Percentiles rank a stretch among this genome's conserved stretches.
phyloP scores from a whole-genome alignment of 371 early-diverging fungal genomes.

The Rhizopus stolonifer region DNA sequence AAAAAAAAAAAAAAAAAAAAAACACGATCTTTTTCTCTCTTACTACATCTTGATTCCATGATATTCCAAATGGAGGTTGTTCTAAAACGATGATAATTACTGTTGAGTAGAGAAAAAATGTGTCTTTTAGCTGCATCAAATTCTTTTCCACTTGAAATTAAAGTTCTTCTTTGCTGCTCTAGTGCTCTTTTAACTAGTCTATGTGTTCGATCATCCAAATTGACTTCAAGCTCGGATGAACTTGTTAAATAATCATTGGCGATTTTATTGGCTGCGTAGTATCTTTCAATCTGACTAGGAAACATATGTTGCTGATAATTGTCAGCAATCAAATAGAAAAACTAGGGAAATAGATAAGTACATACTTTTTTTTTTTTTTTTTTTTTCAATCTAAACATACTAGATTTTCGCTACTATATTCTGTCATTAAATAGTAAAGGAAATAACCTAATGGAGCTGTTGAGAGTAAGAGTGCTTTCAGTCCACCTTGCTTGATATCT shows the following conservation, averaged over 20 bases:
- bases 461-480: constrained; percentile 36
- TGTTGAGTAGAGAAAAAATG: constrained; percentile 38
- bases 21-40: no score
- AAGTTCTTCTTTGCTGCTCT: constrained; percentile 29
- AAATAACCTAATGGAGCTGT: constrained; percentile 52
- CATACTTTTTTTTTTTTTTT: no score
- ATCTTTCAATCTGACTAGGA: constrained; percentile 21
- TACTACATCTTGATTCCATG: constrained; percentile 29
- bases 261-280: constrained; percentile 32
- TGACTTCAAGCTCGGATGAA: constrained; percentile 42
- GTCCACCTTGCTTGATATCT: constrained; percentile 40
- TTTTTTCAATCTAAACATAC: no score
- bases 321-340: constrained; percentile 51
- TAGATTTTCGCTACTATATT: constrained; percentile 50
- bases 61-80: constrained; percentile 21
- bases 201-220: constrained; percentile 43
- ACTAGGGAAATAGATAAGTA: no score
- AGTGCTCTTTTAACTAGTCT: constrained; percentile 22
- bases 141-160: constrained; percentile 20
- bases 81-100: constrained; percentile 37
- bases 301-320: constrained; percentile 40
- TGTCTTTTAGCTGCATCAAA: constrained; percentile 46
- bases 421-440: constrained; percentile 41
- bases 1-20: no score
- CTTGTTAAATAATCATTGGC: constrained; percentile 39